Evolutionary conservation across 192 early-diverging fungal species (phyloP).

Genomic region (Phycomyces blakesleeanus): DNA sequence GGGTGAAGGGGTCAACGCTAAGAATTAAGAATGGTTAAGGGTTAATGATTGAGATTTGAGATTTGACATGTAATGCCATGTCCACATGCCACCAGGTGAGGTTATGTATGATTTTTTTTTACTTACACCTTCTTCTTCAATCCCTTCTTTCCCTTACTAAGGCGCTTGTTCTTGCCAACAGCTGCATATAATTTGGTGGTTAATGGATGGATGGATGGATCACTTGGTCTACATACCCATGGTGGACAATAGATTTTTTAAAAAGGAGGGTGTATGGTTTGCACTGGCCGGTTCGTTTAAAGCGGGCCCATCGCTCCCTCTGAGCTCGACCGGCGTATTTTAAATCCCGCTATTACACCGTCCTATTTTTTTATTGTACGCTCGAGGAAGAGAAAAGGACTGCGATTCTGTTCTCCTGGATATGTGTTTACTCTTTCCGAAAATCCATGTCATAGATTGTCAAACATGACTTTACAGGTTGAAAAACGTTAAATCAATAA

Average conservation of each 20-base stretch:
- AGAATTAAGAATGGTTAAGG: constrained; percentile 4
- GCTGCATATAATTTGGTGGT: constrained; percentile 31
- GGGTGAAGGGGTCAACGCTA: constrained; percentile 98
- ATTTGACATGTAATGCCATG: background rate
- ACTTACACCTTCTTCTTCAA: constrained; percentile 88
- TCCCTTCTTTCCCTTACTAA: constrained; percentile 85
- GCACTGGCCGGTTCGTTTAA: background rate
- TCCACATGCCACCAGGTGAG: background rate
- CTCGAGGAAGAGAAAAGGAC: no score
- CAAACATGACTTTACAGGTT: no score
- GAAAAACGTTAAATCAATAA: no score
- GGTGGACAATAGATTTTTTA: constrained; percentile 22
- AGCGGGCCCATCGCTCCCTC: background rate
- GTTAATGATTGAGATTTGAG: background rate
- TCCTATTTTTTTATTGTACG: no score
- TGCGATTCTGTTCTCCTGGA: no score
- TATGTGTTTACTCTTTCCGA: no score
- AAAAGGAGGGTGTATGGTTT: constrained; percentile 27
- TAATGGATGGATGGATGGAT: constrained; percentile 26
- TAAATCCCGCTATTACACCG: background rate
- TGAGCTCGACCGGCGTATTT: background rate
- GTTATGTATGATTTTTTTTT: background rate
- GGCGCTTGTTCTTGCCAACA: constrained; percentile 78
- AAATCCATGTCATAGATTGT: no score
- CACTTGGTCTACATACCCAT: constrained; percentile 32